These are phyloP conservation scores for Lodderomyces metapsilosis DNA, from an alignment of 1,139 yeast genomes.

Conservation along the genomic window DNA sequence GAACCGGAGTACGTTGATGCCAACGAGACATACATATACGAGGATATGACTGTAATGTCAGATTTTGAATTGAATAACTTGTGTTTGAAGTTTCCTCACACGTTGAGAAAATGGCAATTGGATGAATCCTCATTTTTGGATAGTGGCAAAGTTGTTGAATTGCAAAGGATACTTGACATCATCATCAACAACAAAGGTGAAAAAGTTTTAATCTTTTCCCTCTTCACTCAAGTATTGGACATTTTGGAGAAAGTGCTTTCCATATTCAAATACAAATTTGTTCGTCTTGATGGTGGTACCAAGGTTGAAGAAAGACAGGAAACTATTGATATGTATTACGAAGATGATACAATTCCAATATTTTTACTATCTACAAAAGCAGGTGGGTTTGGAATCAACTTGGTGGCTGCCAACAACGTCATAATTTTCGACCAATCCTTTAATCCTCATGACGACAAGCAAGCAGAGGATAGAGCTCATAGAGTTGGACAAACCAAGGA, in stretches of 20 bases:
- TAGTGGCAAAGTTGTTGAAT: conserved; percentile 71
- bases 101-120: conserved; percentile 56
- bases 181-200: conserved; percentile 66
- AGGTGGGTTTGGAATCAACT: conserved; percentile 96
- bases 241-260: conserved; percentile 77
- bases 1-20: conserved; percentile 82
- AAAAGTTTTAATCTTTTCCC: conserved; percentile 79
- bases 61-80: conserved; percentile 82
- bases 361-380: conserved; percentile 91
- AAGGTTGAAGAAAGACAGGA: conserved; percentile 92
- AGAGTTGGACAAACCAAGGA: conserved; percentile 94
- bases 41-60: conserved; percentile 96
- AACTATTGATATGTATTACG: conserved; percentile 83
- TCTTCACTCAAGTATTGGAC: conserved; percentile 90
- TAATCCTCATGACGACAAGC: conserved; percentile 97
- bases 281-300: conserved; percentile 91
- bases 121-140: conserved; percentile 60
- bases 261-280: conserved; percentile 63
- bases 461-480: conserved; percentile 98
- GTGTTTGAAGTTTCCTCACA: conserved; percentile 69
- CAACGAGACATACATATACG: conserved; percentile 69
- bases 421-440: conserved; percentile 90
- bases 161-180: conserved; percentile 57
- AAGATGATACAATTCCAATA: conserved; percentile 78
- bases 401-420: conserved; percentile 93